phyloP scores from a whole-genome alignment of 495 filamentous ascomycete genomes.

The Apiosordaria backusii region DNA sequence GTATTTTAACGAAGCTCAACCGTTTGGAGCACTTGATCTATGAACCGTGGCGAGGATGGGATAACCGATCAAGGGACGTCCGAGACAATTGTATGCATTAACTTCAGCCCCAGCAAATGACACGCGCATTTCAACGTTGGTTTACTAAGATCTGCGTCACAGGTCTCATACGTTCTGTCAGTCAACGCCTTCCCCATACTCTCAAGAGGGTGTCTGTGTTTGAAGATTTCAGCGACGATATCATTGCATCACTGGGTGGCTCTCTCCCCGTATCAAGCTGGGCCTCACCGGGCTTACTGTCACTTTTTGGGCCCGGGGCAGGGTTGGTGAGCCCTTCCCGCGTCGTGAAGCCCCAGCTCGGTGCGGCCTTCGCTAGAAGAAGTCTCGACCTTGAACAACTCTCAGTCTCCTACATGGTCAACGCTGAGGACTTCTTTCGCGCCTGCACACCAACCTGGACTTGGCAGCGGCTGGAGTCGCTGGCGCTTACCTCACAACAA shows the following conservation, averaged over 20 bases:
- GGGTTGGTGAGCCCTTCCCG: slow-evolving; percentile 6
- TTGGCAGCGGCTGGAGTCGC: slow-evolving; percentile 14
- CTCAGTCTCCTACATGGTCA: slow-evolving; percentile 14
- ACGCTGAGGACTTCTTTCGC: slow-evolving; percentile 17
- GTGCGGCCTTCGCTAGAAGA: slow-evolving; percentile 12
- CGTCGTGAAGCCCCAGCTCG: slow-evolving; percentile 4
- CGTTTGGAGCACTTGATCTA: slow-evolving; percentile 15
- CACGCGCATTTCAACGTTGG: too few species aligned
- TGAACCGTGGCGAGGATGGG: slow-evolving; percentile 21
- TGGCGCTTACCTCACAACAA: slow-evolving; percentile 14
- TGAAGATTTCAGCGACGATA: slow-evolving; percentile 15
- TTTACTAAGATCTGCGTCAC: neutral
- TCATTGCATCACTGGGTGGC: neutral
- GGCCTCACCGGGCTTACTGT: neutral
- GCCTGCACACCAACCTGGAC: slow-evolving; percentile 12
- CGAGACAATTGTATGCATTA: slow-evolving; percentile 11
- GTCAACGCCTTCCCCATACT: slow-evolving; percentile 10
- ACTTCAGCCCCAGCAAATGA: neutral
- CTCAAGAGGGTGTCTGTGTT: slow-evolving; percentile 15
- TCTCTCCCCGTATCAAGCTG: neutral
- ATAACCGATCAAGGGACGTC: neutral
- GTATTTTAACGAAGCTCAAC: slow-evolving; percentile 13
- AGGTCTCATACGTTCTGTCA: neutral
- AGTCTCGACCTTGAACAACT: slow-evolving; percentile 16
- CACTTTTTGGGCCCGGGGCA: neutral